Evolutionary conservation across 176 grass and related monocot species (phyloP).

Genomic region (Aegilops tauschii): DNA sequence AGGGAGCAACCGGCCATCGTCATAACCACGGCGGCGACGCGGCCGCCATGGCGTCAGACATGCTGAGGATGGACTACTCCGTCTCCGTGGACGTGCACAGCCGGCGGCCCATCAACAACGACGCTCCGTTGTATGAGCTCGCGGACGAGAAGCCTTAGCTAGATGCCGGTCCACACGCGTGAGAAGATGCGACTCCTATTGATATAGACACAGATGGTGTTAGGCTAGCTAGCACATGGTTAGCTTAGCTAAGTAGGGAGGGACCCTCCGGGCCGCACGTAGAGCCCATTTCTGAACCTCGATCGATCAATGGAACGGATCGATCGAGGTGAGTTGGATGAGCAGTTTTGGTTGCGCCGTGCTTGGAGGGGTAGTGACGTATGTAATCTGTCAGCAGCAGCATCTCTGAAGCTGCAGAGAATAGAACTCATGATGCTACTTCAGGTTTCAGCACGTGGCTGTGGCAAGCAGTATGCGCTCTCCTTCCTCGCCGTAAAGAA

Average conservation of each 20-base stretch:
- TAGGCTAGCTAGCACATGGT: background rate
- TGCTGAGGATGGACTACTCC: constrained; percentile 51
- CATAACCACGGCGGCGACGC: background rate
- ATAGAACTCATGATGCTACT: background rate
- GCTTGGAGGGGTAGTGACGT: background rate
- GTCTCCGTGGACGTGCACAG: background rate
- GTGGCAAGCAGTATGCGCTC: background rate
- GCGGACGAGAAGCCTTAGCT: constrained; percentile 32
- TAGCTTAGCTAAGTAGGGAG: background rate
- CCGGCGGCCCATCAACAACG: constrained; percentile 65
- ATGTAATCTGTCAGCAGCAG: background rate
- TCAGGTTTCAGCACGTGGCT: background rate
- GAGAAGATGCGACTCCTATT: background rate
- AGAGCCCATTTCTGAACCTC: constrained; percentile 20
- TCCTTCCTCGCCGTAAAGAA: too few species aligned
- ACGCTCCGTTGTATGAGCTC: constrained; percentile 23
- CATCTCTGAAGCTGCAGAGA: constrained; percentile 33
- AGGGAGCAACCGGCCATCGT: background rate
- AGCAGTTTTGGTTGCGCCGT: constrained; percentile 43
- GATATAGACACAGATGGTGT: background rate
- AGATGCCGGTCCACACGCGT: too few species aligned
- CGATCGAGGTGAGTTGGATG: background rate
- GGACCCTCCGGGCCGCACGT: background rate
- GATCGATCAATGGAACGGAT: background rate
- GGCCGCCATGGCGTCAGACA: constrained; percentile 7